Percentiles rank a stretch among this genome's conserved stretches.
Evolutionary conservation across 2,329 filamentous ascomycete species (phyloP).

Genomic region (Penicillium janthinellum): DNA sequence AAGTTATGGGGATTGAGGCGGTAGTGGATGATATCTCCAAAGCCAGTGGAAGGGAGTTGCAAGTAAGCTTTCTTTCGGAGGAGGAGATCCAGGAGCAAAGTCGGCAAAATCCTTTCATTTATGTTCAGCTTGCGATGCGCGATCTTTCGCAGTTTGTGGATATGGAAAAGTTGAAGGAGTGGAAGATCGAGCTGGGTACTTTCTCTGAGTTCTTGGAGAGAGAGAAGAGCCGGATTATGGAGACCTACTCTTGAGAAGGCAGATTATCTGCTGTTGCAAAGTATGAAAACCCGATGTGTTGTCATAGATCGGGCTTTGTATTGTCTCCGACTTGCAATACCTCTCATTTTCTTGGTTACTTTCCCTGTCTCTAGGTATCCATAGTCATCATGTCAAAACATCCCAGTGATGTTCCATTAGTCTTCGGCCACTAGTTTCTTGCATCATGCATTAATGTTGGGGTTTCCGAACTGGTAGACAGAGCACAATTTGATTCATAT

Average conservation of each 20-base stretch:
- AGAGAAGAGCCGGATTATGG: constrained; percentile 37
- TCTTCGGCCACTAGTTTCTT: no score
- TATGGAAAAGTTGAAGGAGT: constrained; percentile 33
- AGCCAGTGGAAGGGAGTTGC: constrained; percentile 39
- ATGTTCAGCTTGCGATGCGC: constrained; percentile 42
- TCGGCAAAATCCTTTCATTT: constrained; percentile 41
- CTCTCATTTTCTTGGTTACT: no score
- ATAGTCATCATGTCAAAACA: no score
- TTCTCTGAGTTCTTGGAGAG: constrained; percentile 49
- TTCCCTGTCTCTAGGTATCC: no score
- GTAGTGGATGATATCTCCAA: constrained; percentile 42
- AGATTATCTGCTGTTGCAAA: no score
- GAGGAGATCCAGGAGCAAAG: constrained; percentile 44
- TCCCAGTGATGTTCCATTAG: no score
- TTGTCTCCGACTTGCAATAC: no score
- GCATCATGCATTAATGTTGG: no score
- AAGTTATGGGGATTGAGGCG: constrained; percentile 42
- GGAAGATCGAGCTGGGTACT: constrained; percentile 46
- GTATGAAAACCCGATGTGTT: no score
- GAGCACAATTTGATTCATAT: no score
- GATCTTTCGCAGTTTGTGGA: constrained; percentile 43
- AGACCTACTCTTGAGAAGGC: constrained; percentile 14
- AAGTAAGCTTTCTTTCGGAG: constrained; percentile 44
- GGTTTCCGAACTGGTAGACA: no score
- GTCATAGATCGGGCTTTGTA: no score